A percentile compares a stretch with the other conserved stretches of the same genome.
These are phyloP conservation scores for Cladophialophora chaetospira DNA, from an alignment of 2,329 filamentous ascomycete species.

Conservation along the genomic window DNA sequence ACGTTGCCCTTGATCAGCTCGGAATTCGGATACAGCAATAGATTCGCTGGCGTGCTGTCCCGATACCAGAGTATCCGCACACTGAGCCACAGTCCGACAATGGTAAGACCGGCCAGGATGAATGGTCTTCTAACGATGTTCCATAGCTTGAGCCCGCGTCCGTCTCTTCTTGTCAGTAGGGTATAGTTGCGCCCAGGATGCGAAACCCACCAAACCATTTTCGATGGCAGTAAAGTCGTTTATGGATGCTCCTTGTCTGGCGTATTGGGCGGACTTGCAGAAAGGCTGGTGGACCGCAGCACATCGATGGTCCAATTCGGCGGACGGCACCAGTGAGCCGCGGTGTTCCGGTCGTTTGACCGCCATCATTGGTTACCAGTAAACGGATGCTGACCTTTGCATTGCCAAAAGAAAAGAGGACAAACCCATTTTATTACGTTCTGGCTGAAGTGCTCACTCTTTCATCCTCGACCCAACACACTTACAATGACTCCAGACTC, in stretches of 20 bases:
- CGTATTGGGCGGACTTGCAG: neutral
- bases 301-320: conserved; percentile 7
- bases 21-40: conserved; percentile 12
- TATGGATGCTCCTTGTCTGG: neutral
- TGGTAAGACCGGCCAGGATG: conserved; percentile 2
- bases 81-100: conserved; percentile 12
- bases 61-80: conserved; percentile 12
- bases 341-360: conserved; percentile 1
- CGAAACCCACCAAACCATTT: conserved; percentile 11
- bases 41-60: conserved; percentile 10
- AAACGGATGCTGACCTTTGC: conserved; percentile 11
- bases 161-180: neutral
- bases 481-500: neutral
- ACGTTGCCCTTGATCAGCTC: conserved; percentile 8
- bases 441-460: neutral
- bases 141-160: conserved; percentile 8
- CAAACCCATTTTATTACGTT: neutral
- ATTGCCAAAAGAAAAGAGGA: conserved; percentile 8
- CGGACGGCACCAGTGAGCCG: conserved; percentile 4
- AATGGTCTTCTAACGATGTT: conserved; percentile 9
- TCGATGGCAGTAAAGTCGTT: neutral
- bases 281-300: conserved; percentile 2
- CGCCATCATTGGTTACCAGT: conserved; percentile 9
- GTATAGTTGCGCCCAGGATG: neutral
- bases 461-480: neutral